Conservation (phyloP, 257 asterid genomes). For the Primulina tabacum region DNA sequence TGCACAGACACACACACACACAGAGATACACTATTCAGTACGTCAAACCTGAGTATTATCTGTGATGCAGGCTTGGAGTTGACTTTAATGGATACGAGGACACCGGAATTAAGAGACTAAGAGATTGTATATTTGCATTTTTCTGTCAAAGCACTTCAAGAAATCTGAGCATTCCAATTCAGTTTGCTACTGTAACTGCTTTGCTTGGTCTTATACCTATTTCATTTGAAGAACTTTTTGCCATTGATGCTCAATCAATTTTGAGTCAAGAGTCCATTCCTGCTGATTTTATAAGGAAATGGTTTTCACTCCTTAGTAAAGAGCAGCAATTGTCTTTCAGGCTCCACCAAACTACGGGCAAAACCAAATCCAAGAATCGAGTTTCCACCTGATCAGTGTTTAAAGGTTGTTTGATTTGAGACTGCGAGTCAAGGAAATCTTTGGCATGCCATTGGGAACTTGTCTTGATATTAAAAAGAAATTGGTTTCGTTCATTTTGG, state of each 20-base stretch:
- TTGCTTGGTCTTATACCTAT: slow-evolving; percentile 43
- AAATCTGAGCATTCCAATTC: slow-evolving; percentile 39
- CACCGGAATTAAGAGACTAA: slow-evolving; percentile 45
- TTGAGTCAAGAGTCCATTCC: slow-evolving; percentile 33
- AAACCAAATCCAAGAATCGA: not conserved
- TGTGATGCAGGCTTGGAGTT: slow-evolving; percentile 62
- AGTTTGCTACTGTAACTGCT: slow-evolving; percentile 47
- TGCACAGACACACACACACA: not conserved
- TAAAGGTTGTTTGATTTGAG: not conserved
- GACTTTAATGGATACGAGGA: slow-evolving; percentile 58
- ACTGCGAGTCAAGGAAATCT: not conserved
- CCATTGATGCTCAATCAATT: slow-evolving; percentile 25
- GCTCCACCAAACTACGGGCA: slow-evolving; percentile 32
- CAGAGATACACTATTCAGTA: not conserved
- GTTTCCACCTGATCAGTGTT: not conserved
- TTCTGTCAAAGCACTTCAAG: slow-evolving; percentile 25
- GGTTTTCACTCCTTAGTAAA: slow-evolving; percentile 55
- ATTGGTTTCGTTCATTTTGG: not conserved
- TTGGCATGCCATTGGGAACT: slow-evolving; percentile 13
- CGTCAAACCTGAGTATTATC: slow-evolving; percentile 5
- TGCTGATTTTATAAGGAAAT: slow-evolving; percentile 41
- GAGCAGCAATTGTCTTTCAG: slow-evolving; percentile 60
- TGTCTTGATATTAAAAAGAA: not conserved
- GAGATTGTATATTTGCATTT: slow-evolving; percentile 43
- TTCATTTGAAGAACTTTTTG: slow-evolving; percentile 45